phyloP scores from a whole-genome alignment of 495 filamentous ascomycete genomes.

The Daldinia childiae region DNA sequence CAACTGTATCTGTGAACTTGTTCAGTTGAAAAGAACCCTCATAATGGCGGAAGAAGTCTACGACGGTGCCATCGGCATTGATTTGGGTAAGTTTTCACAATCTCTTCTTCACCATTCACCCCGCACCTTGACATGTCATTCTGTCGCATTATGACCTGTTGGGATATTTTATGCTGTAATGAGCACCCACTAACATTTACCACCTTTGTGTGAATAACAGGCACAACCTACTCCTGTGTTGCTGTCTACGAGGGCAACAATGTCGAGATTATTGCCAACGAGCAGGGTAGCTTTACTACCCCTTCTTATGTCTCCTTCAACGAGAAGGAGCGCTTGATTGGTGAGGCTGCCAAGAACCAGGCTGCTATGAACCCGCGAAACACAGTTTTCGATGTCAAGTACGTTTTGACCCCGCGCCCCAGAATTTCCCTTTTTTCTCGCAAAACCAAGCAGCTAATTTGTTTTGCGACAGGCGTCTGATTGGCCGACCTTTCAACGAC shows the following conservation, averaged over 20 bases:
- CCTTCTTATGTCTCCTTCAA: constrained; percentile 99
- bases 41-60: constrained; percentile 96
- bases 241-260: constrained; percentile 99
- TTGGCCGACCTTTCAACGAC: constrained; percentile 93
- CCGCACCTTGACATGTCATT: background rate
- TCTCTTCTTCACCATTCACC: background rate
- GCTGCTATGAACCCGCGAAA: constrained; percentile 98
- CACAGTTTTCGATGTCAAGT: constrained; percentile 99
- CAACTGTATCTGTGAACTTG: constrained; percentile 17
- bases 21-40: constrained; percentile 29
- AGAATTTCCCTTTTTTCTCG: background rate
- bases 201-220: constrained; percentile 57
- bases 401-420: constrained; percentile 41
- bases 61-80: constrained; percentile 99
- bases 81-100: constrained; percentile 78
- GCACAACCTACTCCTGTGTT: constrained; percentile 99
- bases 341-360: constrained; percentile 99
- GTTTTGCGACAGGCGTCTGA: constrained; percentile 73
- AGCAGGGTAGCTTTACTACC: constrained; percentile 98
- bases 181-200: constrained; percentile 11
- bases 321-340: constrained; percentile 96
- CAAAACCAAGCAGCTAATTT: constrained; percentile 40
- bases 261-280: constrained; percentile 99
- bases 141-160: constrained; percentile 25
- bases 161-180: constrained; percentile 22